Evolutionary conservation across 1,284 basidiomycete genomes (phyloP).

Genomic region (Trichosporon sp.): DNA sequence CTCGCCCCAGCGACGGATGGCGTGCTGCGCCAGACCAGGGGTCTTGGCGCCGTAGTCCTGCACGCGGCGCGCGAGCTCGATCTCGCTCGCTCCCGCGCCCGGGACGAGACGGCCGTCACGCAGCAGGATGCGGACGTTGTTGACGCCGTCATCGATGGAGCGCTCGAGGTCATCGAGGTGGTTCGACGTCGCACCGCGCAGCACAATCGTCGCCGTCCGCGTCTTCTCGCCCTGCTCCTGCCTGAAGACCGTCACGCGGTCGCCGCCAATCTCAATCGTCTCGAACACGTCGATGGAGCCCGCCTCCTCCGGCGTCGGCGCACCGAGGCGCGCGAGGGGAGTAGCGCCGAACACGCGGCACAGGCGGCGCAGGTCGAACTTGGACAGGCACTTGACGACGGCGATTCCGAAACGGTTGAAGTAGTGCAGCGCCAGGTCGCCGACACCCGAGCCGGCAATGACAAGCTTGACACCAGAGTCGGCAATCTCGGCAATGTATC

Average conservation of each 20-base stretch:
- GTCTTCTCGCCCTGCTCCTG: constrained; percentile 78
- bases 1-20: constrained; percentile 84
- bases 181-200: constrained; percentile 95
- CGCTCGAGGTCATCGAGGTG: constrained; percentile 93
- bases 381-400: constrained; percentile 95
- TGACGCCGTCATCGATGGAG: constrained; percentile 95
- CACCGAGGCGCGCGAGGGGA: constrained; percentile 91
- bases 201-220: constrained; percentile 87
- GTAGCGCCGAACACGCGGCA: constrained; percentile 96
- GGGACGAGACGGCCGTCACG: constrained; percentile 89
- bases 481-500: constrained; percentile 97
- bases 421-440: constrained; percentile 96
- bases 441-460: constrained; percentile 88
- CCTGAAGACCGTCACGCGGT: constrained; percentile 93
- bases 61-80: constrained; percentile 83
- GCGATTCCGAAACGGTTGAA: constrained; percentile 91
- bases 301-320: constrained; percentile 94
- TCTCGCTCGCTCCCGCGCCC: constrained; percentile 91
- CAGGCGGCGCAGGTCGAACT: constrained; percentile 92
- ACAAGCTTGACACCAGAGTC: constrained; percentile 93
- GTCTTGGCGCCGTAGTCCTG: constrained; percentile 85
- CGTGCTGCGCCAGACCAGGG: constrained; percentile 90
- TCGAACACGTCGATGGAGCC: constrained; percentile 93
- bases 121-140: constrained; percentile 90
- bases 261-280: constrained; percentile 94